Percentiles rank a stretch among this genome's conserved stretches.
Evolutionary conservation across 139 green algal genomes (phyloP).

Genomic region (Spirogloea muscicola): DNA sequence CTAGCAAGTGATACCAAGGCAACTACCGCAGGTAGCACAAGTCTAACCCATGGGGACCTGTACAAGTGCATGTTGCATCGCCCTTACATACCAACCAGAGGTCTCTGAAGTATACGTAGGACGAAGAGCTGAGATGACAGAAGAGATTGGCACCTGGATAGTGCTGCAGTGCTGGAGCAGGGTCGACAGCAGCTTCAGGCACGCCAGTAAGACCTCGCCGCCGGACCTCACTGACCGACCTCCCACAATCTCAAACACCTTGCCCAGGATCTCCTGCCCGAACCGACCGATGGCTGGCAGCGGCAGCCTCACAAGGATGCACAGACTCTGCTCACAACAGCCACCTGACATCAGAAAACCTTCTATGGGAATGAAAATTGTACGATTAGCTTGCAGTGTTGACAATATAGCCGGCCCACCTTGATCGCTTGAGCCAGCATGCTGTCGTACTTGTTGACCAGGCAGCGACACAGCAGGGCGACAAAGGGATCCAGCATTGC

Average conservation of each 20-base stretch:
- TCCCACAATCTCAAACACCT: slow-evolving; percentile 14
- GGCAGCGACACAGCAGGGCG: slow-evolving; percentile 60
- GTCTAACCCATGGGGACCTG: too few species aligned
- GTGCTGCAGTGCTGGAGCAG: slow-evolving; percentile 58
- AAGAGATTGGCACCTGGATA: too few species aligned
- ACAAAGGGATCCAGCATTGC: slow-evolving; percentile 69
- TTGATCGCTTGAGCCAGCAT: slow-evolving; percentile 59
- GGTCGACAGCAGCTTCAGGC: slow-evolving; percentile 68
- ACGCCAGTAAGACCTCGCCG: slow-evolving; percentile 44
- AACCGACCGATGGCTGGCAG: neutral
- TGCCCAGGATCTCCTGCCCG: neutral
- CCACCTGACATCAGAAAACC: too few species aligned
- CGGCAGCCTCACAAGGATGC: slow-evolving; percentile 40
- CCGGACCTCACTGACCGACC: neutral
- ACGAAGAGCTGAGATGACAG: too few species aligned
- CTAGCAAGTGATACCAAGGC: too few species aligned
- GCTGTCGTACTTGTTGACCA: slow-evolving; percentile 51
- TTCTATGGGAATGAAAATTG: too few species aligned
- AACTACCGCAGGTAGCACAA: too few species aligned
- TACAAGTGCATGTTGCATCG: too few species aligned
- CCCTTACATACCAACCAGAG: too few species aligned
- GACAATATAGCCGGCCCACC: too few species aligned
- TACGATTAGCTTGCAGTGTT: too few species aligned
- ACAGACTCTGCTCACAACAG: slow-evolving; percentile 54
- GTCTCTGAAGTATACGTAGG: too few species aligned